Evolutionary conservation across 1,139 yeast genomes (phyloP).

Genomic region (Yamadazyma friedrichii): DNA sequence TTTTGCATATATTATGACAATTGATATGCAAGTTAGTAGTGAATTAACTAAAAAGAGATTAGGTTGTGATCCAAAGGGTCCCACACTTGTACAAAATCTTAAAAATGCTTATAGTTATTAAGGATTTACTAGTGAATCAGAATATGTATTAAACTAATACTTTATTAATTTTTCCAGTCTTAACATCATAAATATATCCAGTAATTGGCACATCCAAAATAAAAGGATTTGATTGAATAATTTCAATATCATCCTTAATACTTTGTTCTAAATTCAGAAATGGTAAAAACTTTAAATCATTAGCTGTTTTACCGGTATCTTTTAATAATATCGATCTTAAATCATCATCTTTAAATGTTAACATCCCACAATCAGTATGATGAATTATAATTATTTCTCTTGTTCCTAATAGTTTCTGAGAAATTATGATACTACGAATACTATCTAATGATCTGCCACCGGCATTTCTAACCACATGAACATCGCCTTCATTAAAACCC

Average conservation of each 20-base stretch:
- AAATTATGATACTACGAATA: slow-evolving; percentile 37
- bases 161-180: slow-evolving; percentile 28
- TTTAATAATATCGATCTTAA: slow-evolving; percentile 25
- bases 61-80: too few relatives aligned
- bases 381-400: slow-evolving; percentile 39
- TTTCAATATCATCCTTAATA: slow-evolving; percentile 35
- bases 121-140: too few relatives aligned
- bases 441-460: slow-evolving; percentile 46
- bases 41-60: too few relatives aligned
- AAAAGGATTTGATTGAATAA: slow-evolving; percentile 23
- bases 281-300: slow-evolving; percentile 32
- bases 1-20: too few relatives aligned
- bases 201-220: slow-evolving; percentile 32
- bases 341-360: slow-evolving; percentile 33
- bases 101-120: too few relatives aligned
- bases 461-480: slow-evolving; percentile 46
- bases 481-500: slow-evolving; percentile 44
- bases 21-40: too few relatives aligned
- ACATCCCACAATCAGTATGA: slow-evolving; percentile 45
- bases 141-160: slow-evolving; percentile 9
- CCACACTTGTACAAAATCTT: too few relatives aligned
- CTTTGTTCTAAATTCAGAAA: slow-evolving; percentile 32
- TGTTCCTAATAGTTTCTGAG: slow-evolving; percentile 34
- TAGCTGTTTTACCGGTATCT: slow-evolving; percentile 28
- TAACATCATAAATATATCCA: slow-evolving; percentile 40